Evolutionary conservation across 2,329 filamentous ascomycete genomes (phyloP).

Genomic region (Corinectria fuckeliana): DNA sequence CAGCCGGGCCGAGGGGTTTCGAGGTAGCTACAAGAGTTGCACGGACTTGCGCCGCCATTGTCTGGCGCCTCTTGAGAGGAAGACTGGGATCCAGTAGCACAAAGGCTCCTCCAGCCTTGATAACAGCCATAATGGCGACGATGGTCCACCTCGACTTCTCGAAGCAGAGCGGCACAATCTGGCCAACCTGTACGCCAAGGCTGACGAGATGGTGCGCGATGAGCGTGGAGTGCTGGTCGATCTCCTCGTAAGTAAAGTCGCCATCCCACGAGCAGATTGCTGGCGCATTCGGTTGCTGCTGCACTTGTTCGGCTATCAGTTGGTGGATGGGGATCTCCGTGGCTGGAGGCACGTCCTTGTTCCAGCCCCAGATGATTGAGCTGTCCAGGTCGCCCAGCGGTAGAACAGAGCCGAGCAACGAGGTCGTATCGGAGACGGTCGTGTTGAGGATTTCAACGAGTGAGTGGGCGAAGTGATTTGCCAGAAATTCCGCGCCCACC

Average conservation of each 20-base stretch:
- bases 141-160: slow-evolving; percentile 43
- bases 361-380: slow-evolving; percentile 35
- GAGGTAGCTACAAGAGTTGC: slow-evolving; percentile 32
- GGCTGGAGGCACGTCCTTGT: slow-evolving; percentile 29
- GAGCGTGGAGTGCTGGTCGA: slow-evolving; percentile 33
- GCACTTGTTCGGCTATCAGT: slow-evolving; percentile 34
- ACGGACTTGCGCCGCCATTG: slow-evolving; percentile 30
- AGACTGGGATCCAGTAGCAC: slow-evolving; percentile 40
- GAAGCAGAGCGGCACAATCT: slow-evolving; percentile 41
- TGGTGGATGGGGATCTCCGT: slow-evolving; percentile 33
- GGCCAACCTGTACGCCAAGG: slow-evolving; percentile 34
- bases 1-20: slow-evolving; percentile 23
- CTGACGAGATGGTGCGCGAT: slow-evolving; percentile 30
- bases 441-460: slow-evolving; percentile 35
- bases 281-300: slow-evolving; percentile 28
- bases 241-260: slow-evolving; percentile 38
- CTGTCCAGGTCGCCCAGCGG: slow-evolving; percentile 30
- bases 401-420: slow-evolving; percentile 24
- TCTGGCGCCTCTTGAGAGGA: slow-evolving; percentile 32
- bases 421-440: slow-evolving; percentile 18
- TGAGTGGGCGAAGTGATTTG: slow-evolving; percentile 31
- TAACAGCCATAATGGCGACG: slow-evolving; percentile 40
- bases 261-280: slow-evolving; percentile 44
- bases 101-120: slow-evolving; percentile 45
- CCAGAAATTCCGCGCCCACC: slow-evolving; percentile 31